Evolutionary conservation across 1,139 yeast species (phyloP).

Genomic region (Pichia cactophila): DNA sequence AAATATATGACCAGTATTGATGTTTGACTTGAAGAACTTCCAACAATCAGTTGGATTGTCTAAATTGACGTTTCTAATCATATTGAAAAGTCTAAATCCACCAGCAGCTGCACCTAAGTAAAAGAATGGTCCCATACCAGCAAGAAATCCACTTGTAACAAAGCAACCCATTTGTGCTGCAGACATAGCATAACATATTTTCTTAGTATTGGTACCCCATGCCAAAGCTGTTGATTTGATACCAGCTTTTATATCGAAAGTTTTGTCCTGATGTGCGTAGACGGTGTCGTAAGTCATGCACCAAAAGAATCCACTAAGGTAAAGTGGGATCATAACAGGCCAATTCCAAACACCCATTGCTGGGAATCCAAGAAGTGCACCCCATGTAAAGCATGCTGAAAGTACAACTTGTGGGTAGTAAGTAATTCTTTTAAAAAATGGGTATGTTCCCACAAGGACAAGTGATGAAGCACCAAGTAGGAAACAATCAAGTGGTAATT

Average conservation of each 20-base stretch:
- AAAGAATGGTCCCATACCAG: conserved; percentile 85
- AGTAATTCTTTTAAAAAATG: conserved; percentile 87
- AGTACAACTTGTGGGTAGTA: conserved; percentile 88
- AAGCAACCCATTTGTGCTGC: conserved; percentile 60
- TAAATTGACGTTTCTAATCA: conserved; percentile 66
- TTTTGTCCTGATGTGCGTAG: conserved; percentile 96
- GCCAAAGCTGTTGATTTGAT: conserved; percentile 91
- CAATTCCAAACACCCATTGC: conserved; percentile 83
- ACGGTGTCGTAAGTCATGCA: conserved; percentile 93
- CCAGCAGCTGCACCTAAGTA: conserved; percentile 59
- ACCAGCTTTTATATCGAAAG: conserved; percentile 80
- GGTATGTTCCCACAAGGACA: conserved; percentile 78
- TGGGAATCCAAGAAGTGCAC: conserved; percentile 87
- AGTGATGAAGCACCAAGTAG: conserved; percentile 74
- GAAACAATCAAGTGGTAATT: conserved; percentile 77
- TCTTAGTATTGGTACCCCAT: conserved; percentile 78
- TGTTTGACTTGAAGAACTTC: conserved; percentile 69
- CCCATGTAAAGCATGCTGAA: conserved; percentile 89
- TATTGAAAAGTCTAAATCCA: conserved; percentile 55
- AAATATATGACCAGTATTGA: conserved; percentile 71
- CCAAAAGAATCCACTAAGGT: conserved; percentile 78
- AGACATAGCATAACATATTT: conserved; percentile 56
- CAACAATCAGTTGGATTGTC: conserved; percentile 79
- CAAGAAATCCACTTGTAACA: conserved; percentile 67
- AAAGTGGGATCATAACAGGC: conserved; percentile 71